These are phyloP conservation scores for Hygrocybe coccinea DNA, from an alignment of 768 basidiomycete genomes.

Conservation along the genomic window DNA sequence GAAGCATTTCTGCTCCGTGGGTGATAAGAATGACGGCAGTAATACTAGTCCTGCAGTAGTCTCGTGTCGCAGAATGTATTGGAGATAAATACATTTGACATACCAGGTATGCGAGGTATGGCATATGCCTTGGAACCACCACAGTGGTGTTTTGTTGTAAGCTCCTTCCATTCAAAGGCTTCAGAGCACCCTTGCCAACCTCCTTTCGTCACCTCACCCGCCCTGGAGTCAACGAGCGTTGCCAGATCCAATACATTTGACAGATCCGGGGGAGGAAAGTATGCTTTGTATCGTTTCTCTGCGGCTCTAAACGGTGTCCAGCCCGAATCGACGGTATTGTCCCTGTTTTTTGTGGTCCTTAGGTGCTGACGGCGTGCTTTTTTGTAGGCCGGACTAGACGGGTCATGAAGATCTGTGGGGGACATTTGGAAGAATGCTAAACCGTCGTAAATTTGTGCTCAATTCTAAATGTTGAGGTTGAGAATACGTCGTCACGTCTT, in stretches of 20 bases:
- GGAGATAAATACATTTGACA: conserved; percentile 16
- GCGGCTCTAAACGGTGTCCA: conserved; percentile 75
- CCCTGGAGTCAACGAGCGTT: conserved; percentile 36
- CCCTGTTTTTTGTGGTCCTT: conserved; percentile 57
- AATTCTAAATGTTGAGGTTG: too few species aligned
- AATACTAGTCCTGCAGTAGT: conserved; percentile 69
- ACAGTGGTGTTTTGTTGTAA: conserved; percentile 23
- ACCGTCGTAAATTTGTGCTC: background rate
- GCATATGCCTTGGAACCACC: conserved; percentile 35
- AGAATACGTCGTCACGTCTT: too few species aligned
- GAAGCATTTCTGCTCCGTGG: conserved; percentile 59
- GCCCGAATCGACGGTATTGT: conserved; percentile 37
- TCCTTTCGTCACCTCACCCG: conserved; percentile 40
- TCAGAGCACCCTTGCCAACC: conserved; percentile 45
- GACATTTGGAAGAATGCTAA: background rate
- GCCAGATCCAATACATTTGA: conserved; percentile 64
- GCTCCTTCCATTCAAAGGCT: conserved; percentile 30
- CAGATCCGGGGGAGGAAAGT: conserved; percentile 74
- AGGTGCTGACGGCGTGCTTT: conserved; percentile 51
- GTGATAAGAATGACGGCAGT: conserved; percentile 68
- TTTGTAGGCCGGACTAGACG: conserved; percentile 51
- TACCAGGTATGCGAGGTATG: conserved; percentile 57
- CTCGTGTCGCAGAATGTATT: conserved; percentile 12
- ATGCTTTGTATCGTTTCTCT: conserved; percentile 77
- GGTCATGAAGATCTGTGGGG: conserved; percentile 37